A percentile compares a stretch with the other conserved stretches of the same genome.
Conservation (phyloP, 2,329 filamentous ascomycete genomes). For the Periglandula ipomoeae region DNA sequence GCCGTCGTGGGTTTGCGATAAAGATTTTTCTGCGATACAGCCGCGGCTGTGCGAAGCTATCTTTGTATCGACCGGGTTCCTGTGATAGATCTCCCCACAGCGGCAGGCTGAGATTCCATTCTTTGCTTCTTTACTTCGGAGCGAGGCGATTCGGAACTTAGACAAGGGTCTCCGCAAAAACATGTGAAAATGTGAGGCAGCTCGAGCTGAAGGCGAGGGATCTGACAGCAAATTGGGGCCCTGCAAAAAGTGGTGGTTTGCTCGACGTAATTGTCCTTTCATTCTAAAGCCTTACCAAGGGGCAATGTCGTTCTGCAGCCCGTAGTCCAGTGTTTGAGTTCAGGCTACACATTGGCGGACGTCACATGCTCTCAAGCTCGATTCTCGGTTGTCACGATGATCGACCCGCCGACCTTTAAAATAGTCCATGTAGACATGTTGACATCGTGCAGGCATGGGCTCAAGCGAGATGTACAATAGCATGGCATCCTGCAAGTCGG, state of each 20-base stretch:
- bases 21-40: not conserved
- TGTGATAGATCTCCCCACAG: conserved; percentile 1
- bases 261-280: not conserved
- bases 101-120: not conserved
- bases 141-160: conserved; percentile 1
- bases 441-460: not conserved
- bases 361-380: not conserved
- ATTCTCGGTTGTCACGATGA: not conserved
- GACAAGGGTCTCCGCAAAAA: not conserved
- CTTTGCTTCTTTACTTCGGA: not conserved
- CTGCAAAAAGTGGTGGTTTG: not conserved
- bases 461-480: not conserved
- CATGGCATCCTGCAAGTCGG: not conserved
- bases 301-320: not conserved
- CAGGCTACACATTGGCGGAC: not conserved
- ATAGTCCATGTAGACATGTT: not conserved
- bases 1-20: not conserved
- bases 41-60: conserved; percentile 1
- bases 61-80: not conserved
- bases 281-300: not conserved
- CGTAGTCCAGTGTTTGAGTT: not conserved
- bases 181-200: not conserved
- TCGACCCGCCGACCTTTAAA: not conserved
- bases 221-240: not conserved
- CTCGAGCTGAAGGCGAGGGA: not conserved